Conservation (phyloP, 2,329 filamentous ascomycete genomes). For the Didymella exigua region DNA sequence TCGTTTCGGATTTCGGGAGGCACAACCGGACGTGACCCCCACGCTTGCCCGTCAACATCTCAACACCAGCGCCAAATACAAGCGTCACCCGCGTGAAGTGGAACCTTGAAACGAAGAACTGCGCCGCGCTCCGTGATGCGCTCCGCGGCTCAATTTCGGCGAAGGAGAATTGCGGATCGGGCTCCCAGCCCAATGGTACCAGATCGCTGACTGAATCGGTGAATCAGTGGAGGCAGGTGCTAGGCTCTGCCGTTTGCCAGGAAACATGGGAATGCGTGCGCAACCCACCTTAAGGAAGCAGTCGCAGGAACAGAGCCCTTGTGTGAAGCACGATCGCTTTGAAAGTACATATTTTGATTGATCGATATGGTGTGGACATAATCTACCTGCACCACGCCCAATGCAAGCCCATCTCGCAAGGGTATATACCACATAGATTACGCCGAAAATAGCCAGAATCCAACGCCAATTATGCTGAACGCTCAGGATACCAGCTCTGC, state of each 20-base stretch:
- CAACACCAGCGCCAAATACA: background rate
- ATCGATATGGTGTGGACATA: background rate
- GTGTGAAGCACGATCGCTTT: no score
- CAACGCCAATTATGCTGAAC: conserved; percentile 18
- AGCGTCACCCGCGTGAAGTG: conserved; percentile 1
- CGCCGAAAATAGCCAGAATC: conserved; percentile 15
- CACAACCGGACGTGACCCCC: conserved; percentile 2
- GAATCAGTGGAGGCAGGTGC: background rate
- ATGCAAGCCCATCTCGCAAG: conserved; percentile 12
- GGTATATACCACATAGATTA: conserved; percentile 14
- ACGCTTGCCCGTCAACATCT: background rate
- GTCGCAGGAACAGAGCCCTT: no score
- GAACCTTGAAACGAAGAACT: background rate
- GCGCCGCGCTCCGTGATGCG: background rate
- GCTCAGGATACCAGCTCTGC: conserved; percentile 8
- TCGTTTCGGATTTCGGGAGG: background rate
- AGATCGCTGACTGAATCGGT: background rate
- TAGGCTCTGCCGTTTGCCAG: background rate
- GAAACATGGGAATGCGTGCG: no score
- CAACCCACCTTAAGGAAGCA: no score
- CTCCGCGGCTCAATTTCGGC: conserved; percentile 1
- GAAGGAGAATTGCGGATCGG: background rate
- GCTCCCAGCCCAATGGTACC: background rate
- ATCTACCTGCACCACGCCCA: conserved; percentile 1
- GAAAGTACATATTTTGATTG: no score